Conservation (phyloP, 2,329 filamentous ascomycete species). For the Penicillium expansum region DNA sequence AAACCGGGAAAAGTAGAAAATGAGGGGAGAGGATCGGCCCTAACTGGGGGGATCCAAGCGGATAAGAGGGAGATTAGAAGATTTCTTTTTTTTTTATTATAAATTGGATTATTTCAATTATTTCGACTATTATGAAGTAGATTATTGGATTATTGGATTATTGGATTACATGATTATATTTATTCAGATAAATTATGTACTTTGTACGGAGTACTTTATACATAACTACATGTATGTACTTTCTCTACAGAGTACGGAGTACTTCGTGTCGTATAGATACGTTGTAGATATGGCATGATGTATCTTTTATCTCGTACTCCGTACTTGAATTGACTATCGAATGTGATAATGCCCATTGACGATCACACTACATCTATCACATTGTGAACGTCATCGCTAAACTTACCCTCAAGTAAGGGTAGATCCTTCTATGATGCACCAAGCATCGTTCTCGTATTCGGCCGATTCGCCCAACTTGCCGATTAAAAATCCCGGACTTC, state of each 20-base stretch:
- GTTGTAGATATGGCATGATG: too few species aligned
- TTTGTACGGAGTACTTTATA: too few species aligned
- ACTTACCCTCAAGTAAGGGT: background rate
- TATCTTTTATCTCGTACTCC: too few species aligned
- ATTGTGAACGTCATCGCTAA: background rate
- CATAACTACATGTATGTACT: too few species aligned
- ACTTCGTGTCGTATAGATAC: too few species aligned
- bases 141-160: too few species aligned
- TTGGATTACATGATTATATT: too few species aligned
- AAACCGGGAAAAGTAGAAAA: constrained; percentile 22
- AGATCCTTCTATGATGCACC: background rate
- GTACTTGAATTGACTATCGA: too few species aligned
- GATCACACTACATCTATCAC: background rate
- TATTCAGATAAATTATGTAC: too few species aligned
- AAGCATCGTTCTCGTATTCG: constrained; percentile 1
- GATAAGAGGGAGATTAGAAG: constrained; percentile 10
- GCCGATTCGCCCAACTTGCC: background rate
- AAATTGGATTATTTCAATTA: too few species aligned
- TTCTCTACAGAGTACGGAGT: too few species aligned
- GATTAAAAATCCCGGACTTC: background rate
- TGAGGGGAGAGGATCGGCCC: constrained; percentile 22
- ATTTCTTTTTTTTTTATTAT: background rate
- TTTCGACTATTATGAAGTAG: too few species aligned
- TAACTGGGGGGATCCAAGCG: constrained; percentile 21
- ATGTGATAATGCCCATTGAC: background rate